A percentile compares a stretch with the other conserved stretches of the same genome.
These are phyloP conservation scores for Candida maesae DNA, from an alignment of 805 yeast species.

Conservation along the genomic window DNA sequence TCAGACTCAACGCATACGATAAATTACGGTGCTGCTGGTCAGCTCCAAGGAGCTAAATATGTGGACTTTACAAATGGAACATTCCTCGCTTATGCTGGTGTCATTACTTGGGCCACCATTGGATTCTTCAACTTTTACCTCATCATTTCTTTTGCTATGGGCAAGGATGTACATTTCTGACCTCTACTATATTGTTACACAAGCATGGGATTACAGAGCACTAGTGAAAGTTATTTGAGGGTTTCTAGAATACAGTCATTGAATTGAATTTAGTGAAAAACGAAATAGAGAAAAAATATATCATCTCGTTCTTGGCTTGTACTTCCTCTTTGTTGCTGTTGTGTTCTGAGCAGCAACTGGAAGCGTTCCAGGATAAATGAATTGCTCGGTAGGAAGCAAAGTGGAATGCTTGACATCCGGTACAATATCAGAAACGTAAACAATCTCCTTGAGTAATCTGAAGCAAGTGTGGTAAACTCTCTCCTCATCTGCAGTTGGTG, in stretches of 20 bases:
- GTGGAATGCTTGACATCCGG: slow-evolving; percentile 32
- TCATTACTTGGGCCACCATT: slow-evolving; percentile 65
- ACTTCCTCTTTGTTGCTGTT: slow-evolving; percentile 12
- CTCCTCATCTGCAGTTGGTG: slow-evolving; percentile 42
- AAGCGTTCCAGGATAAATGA: slow-evolving; percentile 73
- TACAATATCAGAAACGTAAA: slow-evolving; percentile 34
- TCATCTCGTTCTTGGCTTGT: slow-evolving; percentile 22
- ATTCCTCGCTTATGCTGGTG: slow-evolving; percentile 48
- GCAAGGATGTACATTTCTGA: slow-evolving; percentile 49
- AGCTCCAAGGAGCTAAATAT: slow-evolving; percentile 9
- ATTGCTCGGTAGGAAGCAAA: slow-evolving; percentile 63
- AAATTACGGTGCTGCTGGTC: slow-evolving; percentile 20
- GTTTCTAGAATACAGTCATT: slow-evolving; percentile 14
- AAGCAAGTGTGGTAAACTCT: slow-evolving; percentile 39
- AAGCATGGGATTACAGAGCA: no score
- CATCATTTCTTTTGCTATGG: slow-evolving; percentile 46
- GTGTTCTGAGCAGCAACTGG: slow-evolving; percentile 50
- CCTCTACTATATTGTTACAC: no score
- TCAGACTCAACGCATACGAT: slow-evolving; percentile 27
- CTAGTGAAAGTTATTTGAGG: no score
- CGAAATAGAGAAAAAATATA: background rate
- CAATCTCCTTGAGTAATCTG: slow-evolving; percentile 43
- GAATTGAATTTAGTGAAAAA: background rate
- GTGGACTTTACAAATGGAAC: slow-evolving; percentile 69
- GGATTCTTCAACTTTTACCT: slow-evolving; percentile 70